Evolutionary conservation across 2,329 filamentous ascomycete species (phyloP).

Genomic region (Pseudopithomyces maydicus): DNA sequence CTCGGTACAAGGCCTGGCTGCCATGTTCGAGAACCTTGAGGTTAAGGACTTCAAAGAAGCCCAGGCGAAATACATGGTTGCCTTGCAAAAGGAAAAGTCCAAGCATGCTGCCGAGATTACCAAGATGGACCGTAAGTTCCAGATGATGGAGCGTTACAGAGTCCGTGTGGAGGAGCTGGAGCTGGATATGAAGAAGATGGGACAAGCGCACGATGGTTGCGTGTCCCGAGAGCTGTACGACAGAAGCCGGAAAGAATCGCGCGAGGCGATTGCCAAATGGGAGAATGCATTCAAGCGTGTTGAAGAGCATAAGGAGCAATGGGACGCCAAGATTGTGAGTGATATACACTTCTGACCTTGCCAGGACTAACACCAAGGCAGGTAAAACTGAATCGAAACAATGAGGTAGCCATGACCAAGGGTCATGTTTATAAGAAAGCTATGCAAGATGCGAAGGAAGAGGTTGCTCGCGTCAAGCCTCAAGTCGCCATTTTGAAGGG

Average conservation of each 20-base stretch:
- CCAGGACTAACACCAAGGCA: slow-evolving; percentile 10
- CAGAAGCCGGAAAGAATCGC: slow-evolving; percentile 33
- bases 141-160: slow-evolving; percentile 26
- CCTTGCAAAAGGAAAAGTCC: slow-evolving; percentile 51
- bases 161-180: slow-evolving; percentile 40
- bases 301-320: slow-evolving; percentile 35
- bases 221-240: slow-evolving; percentile 36
- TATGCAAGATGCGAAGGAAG: slow-evolving; percentile 31
- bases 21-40: slow-evolving; percentile 73
- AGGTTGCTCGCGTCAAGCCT: slow-evolving; percentile 19
- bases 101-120: slow-evolving; percentile 40
- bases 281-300: slow-evolving; percentile 36
- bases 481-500: slow-evolving; percentile 27
- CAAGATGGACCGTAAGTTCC: slow-evolving; percentile 66
- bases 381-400: slow-evolving; percentile 29
- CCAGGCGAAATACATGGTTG: slow-evolving; percentile 49
- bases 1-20: slow-evolving; percentile 58
- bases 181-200: slow-evolving; percentile 26
- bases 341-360: neutral
- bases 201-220: slow-evolving; percentile 27
- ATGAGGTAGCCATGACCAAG: slow-evolving; percentile 31
- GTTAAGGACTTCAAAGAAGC: slow-evolving; percentile 55
- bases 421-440: slow-evolving; percentile 19
- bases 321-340: slow-evolving; percentile 34
- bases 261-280: slow-evolving; percentile 40